Evolutionary conservation across 2,329 filamentous ascomycete species (phyloP).

Genomic region (Drechslerella dactyloides): DNA sequence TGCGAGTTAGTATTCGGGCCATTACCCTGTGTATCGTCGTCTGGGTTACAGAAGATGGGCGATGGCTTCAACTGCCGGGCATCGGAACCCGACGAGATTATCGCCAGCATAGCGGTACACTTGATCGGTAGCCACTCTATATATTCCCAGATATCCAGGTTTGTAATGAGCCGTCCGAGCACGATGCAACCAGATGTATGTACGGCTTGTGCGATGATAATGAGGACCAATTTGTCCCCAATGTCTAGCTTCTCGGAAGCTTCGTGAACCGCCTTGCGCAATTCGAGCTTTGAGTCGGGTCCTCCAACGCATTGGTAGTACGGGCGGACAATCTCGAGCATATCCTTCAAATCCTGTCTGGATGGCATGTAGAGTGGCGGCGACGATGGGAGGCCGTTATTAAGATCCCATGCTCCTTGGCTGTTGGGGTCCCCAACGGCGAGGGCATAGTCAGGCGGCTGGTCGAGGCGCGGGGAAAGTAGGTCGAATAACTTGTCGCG

Average conservation of each 20-base stretch:
- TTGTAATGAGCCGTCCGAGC: constrained; percentile 17
- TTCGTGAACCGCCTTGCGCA: constrained; percentile 12
- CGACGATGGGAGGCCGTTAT: not conserved
- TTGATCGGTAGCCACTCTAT: constrained; percentile 24
- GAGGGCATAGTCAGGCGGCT: no score
- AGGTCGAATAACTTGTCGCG: not conserved
- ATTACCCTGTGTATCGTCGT: not conserved
- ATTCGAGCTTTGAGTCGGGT: constrained; percentile 19
- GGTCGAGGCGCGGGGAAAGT: no score
- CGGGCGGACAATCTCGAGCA: constrained; percentile 25
- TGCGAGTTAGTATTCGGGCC: no score
- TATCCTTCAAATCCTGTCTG: constrained; percentile 13
- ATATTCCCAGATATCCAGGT: constrained; percentile 25
- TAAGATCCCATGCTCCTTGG: no score
- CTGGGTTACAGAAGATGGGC: constrained; percentile 6
- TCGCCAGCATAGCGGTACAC: constrained; percentile 23
- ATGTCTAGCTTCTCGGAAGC: not conserved
- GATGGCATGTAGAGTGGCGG: not conserved
- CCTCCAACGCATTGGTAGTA: constrained; percentile 13
- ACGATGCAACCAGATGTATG: constrained; percentile 25
- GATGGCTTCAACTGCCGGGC: constrained; percentile 6
- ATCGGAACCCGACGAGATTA: constrained; percentile 19
- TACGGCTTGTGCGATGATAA: constrained; percentile 26
- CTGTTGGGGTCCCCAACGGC: no score
- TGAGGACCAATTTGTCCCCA: constrained; percentile 17